Percentiles rank a stretch among this genome's conserved stretches.
phyloP scores from a whole-genome alignment of 1,284 basidiomycete genomes.

The Cryptococcus depauperatus region DNA sequence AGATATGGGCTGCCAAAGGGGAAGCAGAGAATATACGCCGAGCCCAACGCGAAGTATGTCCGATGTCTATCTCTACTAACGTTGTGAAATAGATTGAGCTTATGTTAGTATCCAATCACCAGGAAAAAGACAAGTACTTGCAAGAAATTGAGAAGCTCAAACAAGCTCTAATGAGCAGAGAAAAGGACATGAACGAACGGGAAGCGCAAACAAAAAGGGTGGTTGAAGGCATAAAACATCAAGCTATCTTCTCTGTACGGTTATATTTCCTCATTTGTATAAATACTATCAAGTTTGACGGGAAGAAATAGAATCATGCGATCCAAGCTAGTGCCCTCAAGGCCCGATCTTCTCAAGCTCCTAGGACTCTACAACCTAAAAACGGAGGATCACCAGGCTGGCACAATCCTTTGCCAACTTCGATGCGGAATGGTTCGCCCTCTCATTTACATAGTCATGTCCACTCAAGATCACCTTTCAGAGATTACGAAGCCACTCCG shows the following conservation, averaged over 20 bases:
- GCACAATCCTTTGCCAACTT: no score
- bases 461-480: slow-evolving; percentile 5
- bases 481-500: not conserved
- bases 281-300: not conserved
- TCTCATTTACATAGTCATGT: no score
- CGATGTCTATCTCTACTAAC: no score
- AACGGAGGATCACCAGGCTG: no score
- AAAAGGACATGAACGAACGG: slow-evolving; percentile 21
- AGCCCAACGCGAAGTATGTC: slow-evolving; percentile 25
- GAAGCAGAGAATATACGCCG: slow-evolving; percentile 28
- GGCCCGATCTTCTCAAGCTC: slow-evolving; percentile 7
- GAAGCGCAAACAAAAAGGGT: slow-evolving; percentile 26
- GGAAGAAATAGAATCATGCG: slow-evolving; percentile 18
- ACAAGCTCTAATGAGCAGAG: slow-evolving; percentile 25
- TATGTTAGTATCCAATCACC: not conserved
- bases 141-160: slow-evolving; percentile 17
- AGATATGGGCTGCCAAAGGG: slow-evolving; percentile 32
- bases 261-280: not conserved
- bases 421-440: no score
- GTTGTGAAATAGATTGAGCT: not conserved
- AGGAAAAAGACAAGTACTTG: slow-evolving; percentile 15
- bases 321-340: slow-evolving; percentile 21
- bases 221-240: slow-evolving; percentile 35
- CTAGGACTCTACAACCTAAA: no score
- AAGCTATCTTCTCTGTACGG: slow-evolving; percentile 38